phyloP scores from a whole-genome alignment of 306 rosid genomes.

The Vigna reflexopilosa region DNA sequence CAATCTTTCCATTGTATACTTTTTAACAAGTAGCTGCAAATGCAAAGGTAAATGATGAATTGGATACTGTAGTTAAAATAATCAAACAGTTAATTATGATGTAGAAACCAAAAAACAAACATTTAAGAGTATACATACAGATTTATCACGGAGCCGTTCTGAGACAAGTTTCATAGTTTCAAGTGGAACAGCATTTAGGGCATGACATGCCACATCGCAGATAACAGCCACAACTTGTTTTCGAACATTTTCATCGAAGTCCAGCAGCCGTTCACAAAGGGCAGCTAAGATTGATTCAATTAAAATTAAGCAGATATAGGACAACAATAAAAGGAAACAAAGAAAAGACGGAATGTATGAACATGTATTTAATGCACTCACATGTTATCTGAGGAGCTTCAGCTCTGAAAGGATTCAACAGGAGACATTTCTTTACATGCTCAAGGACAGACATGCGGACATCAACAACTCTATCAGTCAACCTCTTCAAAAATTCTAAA shows the following conservation, averaged over 20 bases:
- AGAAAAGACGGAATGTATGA: conserved; percentile 14
- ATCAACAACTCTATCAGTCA: conserved; percentile 87
- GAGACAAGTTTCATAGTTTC: conserved; percentile 93
- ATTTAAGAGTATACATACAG: conserved; percentile 61
- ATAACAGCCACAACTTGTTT: conserved; percentile 96
- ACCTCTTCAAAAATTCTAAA: conserved; percentile 91
- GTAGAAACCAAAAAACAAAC: conserved; percentile 6
- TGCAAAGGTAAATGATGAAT: conserved; percentile 46
- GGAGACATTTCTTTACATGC: conserved; percentile 82
- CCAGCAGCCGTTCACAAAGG: conserved; percentile 93
- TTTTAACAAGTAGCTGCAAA: conserved; percentile 89
- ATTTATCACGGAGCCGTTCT: conserved; percentile 97
- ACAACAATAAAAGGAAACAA: background rate
- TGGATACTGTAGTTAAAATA: conserved; percentile 38
- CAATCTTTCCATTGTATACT: conserved; percentile 90
- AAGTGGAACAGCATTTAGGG: conserved; percentile 67
- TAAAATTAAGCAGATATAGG: conserved; percentile 47
- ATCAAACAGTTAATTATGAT: conserved; percentile 18
- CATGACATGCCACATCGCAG: conserved; percentile 86
- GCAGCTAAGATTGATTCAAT: conserved; percentile 69
- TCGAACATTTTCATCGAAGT: conserved; percentile 92
- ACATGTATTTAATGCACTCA: conserved; percentile 51
- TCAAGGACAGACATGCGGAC: conserved; percentile 93
- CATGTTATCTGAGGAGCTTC: conserved; percentile 86
- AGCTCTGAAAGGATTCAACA: conserved; percentile 75